Percentiles rank a stretch among this genome's conserved stretches.
Conservation (phyloP, 176 grass and related monocot genomes). For the Coix lacrymajobi region DNA sequence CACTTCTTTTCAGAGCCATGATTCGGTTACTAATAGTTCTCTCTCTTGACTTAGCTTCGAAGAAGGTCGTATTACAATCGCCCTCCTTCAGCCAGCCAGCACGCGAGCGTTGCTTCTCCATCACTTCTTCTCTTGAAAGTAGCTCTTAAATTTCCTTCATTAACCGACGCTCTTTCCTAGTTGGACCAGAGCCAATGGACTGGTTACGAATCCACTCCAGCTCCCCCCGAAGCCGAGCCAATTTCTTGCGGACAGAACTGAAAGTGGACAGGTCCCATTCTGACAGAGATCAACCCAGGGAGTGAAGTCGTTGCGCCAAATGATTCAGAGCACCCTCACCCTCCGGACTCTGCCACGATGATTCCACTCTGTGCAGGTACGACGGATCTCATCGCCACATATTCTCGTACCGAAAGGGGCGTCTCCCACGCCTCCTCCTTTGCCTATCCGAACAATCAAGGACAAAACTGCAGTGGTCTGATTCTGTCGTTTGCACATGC, state of each 20-base stretch:
- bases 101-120: background rate
- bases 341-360: no score
- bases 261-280: background rate
- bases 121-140: background rate
- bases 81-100: background rate
- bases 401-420: background rate
- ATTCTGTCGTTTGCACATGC: background rate
- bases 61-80: background rate
- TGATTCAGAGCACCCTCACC: background rate
- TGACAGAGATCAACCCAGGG: no score
- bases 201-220: accelerated
- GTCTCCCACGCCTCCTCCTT: background rate
- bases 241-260: background rate
- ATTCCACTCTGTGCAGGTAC: no score
- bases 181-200: background rate
- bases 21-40: background rate
- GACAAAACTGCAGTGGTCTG: background rate
- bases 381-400: background rate
- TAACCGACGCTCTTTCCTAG: accelerated
- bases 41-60: background rate
- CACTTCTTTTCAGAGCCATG: accelerated
- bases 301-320: background rate
- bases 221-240: accelerated
- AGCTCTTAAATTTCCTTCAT: background rate
- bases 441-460: background rate